A percentile compares a stretch with the other conserved stretches of the same genome.
Evolutionary conservation across 192 early-diverging fungal genomes (phyloP).

Genomic region (Cetraspora pellucida): DNA sequence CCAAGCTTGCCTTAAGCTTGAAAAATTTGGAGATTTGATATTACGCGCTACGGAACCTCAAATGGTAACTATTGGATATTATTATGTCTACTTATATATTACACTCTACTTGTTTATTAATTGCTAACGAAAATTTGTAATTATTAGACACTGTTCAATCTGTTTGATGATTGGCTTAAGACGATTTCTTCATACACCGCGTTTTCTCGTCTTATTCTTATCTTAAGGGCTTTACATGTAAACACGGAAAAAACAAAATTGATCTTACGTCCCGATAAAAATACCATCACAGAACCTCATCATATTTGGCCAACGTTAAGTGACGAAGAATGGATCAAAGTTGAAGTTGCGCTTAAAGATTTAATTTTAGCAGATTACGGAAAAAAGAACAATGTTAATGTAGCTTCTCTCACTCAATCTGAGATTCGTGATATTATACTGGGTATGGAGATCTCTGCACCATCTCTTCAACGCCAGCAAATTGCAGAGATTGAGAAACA

Average conservation of each 20-base stretch:
- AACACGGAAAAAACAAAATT: constrained; percentile 99
- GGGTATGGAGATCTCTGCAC: constrained; percentile 99
- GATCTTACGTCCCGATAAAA: constrained; percentile 92
- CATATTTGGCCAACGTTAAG: constrained; percentile 98
- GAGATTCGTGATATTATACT: constrained; percentile 99
- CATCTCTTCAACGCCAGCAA: constrained; percentile 93
- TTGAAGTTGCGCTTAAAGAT: constrained; percentile 94
- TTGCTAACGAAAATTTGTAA: neutral
- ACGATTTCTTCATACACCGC: constrained; percentile 96
- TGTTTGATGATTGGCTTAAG: constrained; percentile 98
- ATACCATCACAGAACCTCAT: constrained; percentile 88
- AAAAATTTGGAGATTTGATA: constrained; percentile 99
- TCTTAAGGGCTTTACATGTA: constrained; percentile 94
- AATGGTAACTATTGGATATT: constrained; percentile 84
- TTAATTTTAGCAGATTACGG: constrained; percentile 98
- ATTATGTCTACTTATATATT: constrained; percentile 12
- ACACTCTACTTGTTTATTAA: neutral
- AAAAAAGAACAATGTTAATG: constrained; percentile 99
- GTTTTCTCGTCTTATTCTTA: constrained; percentile 95
- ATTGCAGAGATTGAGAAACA: constrained; percentile 99
- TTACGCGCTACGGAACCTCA: constrained; percentile 97
- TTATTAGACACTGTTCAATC: constrained; percentile 63
- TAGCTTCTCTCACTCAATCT: constrained; percentile 91
- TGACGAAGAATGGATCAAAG: constrained; percentile 97
- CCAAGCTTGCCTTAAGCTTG: constrained; percentile 96